Base-by-base conservation (phyloP, 129 eudicot genomes). In the Pittosporum tobira region DNA sequence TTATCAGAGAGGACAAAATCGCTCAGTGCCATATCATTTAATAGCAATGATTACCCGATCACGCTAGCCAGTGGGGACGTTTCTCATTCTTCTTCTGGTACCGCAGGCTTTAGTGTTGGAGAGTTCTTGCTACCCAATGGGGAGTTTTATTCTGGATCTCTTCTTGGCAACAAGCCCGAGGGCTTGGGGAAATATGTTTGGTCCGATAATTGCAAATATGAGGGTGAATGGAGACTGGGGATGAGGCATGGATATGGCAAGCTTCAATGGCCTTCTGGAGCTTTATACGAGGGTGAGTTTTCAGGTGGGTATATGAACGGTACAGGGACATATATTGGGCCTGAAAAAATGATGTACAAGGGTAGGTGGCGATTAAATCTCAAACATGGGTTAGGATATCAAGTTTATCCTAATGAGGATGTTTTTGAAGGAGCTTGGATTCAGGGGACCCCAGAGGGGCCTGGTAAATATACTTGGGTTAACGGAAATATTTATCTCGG, bases 361-460 rank as follows among this genome's bases (percentile, higher is more conserved):
- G 99, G 99, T 7, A 76, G 96, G 54, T 91, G 99, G 99, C 67
- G 87, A 37, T 79, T 91, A 73, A 91, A 56, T 51, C 69, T 73
- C 26, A 87, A 91, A 62, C 96, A 91, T 55, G 99, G 99, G 47
- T 72, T 91, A 49, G 99, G 99, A 47, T 76, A 78, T 72, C 95
- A 83, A 68, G 61, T 48, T 24, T 83, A 78, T 51, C 88, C 94
- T 0, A 91, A 83, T 61, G 87, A 85, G n/a, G 99, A 91, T 37
- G 59, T 77, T 19, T 87, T 83, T 31, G 99, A 91, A 79, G 96
- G 99, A 15, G 73, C 96, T n/a, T 91, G 99, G 99, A 87, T 86
- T 40, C 96, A 87, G 68, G 99, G 99, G 31, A 68, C 73, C 26
- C 96, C 89, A 8, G 99, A 91, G 50, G 99, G 99, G 25, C 95